These are phyloP conservation scores for Beauveria sp. DNA, from an alignment of 2,329 filamentous ascomycete genomes.

Conservation along the genomic window DNA sequence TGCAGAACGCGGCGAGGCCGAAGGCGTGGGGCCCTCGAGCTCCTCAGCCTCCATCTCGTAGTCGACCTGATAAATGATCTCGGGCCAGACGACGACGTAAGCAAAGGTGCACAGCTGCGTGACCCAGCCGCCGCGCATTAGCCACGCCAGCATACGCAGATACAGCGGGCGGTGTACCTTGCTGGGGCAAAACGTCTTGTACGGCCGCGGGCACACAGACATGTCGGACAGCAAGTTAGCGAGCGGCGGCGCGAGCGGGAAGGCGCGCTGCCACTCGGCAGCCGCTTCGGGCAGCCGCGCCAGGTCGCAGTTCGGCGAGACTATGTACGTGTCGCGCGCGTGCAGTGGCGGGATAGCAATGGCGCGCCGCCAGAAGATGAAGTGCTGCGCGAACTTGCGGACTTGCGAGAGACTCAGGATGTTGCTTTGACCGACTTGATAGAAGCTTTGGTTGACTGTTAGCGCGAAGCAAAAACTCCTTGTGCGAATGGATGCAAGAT, in stretches of 20 bases:
- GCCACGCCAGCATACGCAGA: constrained; percentile 85
- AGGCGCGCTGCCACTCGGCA: constrained; percentile 65
- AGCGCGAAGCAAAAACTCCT: background rate
- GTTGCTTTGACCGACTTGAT: constrained; percentile 63
- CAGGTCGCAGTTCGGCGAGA: constrained; percentile 83
- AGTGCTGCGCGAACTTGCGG: constrained; percentile 80
- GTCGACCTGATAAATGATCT: constrained; percentile 75
- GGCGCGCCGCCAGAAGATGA: constrained; percentile 92
- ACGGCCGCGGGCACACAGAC: constrained; percentile 72
- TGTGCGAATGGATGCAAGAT: background rate
- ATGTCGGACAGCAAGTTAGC: constrained; percentile 82
- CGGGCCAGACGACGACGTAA: constrained; percentile 75
- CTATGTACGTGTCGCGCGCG: constrained; percentile 80
- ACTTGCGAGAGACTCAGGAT: constrained; percentile 73
- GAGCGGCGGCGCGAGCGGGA: constrained; percentile 75
- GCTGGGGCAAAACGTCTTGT: constrained; percentile 75
- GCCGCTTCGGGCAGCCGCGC: constrained; percentile 61
- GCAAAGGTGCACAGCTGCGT: constrained; percentile 88
- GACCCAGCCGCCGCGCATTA: constrained; percentile 88
- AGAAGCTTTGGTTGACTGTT: constrained; percentile 34
- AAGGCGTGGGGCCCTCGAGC: constrained; percentile 28
- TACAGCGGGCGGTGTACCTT: constrained; percentile 83
- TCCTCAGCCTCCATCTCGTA: constrained; percentile 61
- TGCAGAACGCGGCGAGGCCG: constrained; percentile 20
- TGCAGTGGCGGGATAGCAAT: constrained; percentile 87